Conservation (phyloP, 495 filamentous ascomycete species). For the Neurospora sp. region DNA sequence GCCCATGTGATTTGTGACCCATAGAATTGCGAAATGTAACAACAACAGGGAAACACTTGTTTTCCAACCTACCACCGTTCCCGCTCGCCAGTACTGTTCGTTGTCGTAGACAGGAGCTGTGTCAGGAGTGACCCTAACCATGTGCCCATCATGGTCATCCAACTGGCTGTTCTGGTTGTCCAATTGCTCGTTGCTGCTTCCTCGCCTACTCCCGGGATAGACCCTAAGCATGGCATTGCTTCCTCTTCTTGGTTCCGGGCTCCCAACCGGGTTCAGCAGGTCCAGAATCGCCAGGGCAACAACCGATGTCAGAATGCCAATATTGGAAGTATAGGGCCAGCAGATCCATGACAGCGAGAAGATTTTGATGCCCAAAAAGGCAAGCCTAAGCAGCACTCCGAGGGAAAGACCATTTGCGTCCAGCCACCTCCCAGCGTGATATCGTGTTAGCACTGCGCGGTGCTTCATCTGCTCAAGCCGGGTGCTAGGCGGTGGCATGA, state of each 20-base stretch:
- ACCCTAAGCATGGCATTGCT: constrained; percentile 3
- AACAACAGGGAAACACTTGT: constrained; percentile 25
- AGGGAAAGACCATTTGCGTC: constrained; percentile 12
- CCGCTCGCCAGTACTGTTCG: not conserved
- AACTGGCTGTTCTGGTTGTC: not conserved
- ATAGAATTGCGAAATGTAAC: constrained; percentile 30
- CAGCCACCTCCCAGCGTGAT: constrained; percentile 14
- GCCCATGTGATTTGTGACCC: constrained; percentile 24
- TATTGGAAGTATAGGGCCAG: constrained; percentile 34
- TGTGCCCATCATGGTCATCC: not conserved
- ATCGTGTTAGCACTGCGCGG: constrained; percentile 19
- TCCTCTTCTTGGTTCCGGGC: not conserved
- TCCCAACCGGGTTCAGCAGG: constrained; percentile 16
- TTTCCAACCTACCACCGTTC: constrained; percentile 23
- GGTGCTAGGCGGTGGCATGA: constrained; percentile 49
- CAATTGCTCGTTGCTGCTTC: not conserved
- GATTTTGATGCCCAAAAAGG: constrained; percentile 30
- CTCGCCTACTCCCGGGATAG: not conserved
- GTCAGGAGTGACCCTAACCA: not conserved
- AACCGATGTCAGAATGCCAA: constrained; percentile 23
- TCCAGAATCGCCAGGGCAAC: constrained; percentile 32
- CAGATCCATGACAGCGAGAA: constrained; percentile 30
- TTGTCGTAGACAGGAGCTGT: not conserved
- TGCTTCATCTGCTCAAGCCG: constrained; percentile 28
- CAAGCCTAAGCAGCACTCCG: constrained; percentile 21